Base-by-base conservation (phyloP, 177 flowering plant genomes). In the Telopea speciosissima region DNA sequence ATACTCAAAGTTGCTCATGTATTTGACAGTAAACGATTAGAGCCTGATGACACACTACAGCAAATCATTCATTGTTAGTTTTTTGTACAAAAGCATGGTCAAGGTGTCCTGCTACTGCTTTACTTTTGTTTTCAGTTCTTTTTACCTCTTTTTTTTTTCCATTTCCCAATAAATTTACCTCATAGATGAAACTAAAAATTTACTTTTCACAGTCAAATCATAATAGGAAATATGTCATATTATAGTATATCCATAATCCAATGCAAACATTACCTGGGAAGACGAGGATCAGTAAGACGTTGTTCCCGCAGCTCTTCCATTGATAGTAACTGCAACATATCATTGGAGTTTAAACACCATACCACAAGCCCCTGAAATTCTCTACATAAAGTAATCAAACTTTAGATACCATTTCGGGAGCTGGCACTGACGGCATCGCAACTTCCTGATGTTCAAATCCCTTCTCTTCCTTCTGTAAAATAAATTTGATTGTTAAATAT, bases 361-460 rank as follows among this genome's bases (percentile, higher is more conserved):
- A 54, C 19, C 42, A 64, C 22, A 24, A 61, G 24, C 36, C 54
- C 45, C 21, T 14, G 59, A 28, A 79, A 56, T 40, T 49, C 24
- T 61, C 23, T 25, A 25, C 17, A 26, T 66, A 67, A 28, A 36
- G 9, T 26, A 40, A 61, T 52, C 22, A 63, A 28, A 69, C 67
- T 62, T 42, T 11, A 64, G 23, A 66, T 81, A 92, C 97, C 87
- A 22, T 73, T 28, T 92, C 97, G 63, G 97, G 99, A 74, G 77
- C 73, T 66, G 91, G 92, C 54, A 91, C 97, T 64, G 83, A 67
- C 69, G 99, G 99, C 91, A 90, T 91, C 62, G 33, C 73, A 67
- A 76, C 85, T 44, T 71, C 85, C 72, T 91, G 97, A 77, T 92
- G 96, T 21, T 86, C 93, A 82, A 88, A 95, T 13, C 91, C 90